Evolutionary conservation across 2,329 filamentous ascomycete genomes (phyloP).

Genomic region (Talaromyces marneffei): DNA sequence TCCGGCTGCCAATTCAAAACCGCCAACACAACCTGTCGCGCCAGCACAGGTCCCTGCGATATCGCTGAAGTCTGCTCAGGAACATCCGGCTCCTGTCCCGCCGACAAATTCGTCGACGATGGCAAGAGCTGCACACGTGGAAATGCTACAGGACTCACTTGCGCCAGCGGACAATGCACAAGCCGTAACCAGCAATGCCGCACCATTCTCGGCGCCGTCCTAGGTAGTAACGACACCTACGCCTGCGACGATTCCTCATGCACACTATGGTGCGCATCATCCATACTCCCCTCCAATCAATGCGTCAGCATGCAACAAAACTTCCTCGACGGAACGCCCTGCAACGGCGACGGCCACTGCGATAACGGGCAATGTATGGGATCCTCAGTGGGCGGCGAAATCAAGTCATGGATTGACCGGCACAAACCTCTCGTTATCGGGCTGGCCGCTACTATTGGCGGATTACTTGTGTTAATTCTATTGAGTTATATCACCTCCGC

Average conservation of each 20-base stretch:
- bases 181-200: slow-evolving; percentile 85
- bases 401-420: slow-evolving; percentile 67
- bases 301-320: slow-evolving; percentile 81
- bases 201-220: slow-evolving; percentile 70
- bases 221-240: slow-evolving; percentile 67
- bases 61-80: slow-evolving; percentile 79
- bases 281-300: slow-evolving; percentile 57
- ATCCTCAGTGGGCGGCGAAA: slow-evolving; percentile 61
- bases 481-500: slow-evolving; percentile 60
- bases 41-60: slow-evolving; percentile 75
- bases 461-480: slow-evolving; percentile 63
- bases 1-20: slow-evolving; percentile 41
- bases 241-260: slow-evolving; percentile 72
- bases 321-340: slow-evolving; percentile 87
- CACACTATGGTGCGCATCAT: slow-evolving; percentile 67
- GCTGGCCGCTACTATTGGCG: slow-evolving; percentile 64
- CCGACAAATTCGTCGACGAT: slow-evolving; percentile 63
- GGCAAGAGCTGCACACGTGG: slow-evolving; percentile 61
- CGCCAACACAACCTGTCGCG: slow-evolving; percentile 69
- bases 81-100: slow-evolving; percentile 64
- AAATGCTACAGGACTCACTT: slow-evolving; percentile 55
- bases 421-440: slow-evolving; percentile 81
- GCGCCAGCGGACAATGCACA: slow-evolving; percentile 91
- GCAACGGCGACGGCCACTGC: slow-evolving; percentile 73
- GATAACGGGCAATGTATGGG: slow-evolving; percentile 71